Evolutionary conservation across 108 stramenopile genomes (phyloP).

Genomic region (Parietichytrium sp.): DNA sequence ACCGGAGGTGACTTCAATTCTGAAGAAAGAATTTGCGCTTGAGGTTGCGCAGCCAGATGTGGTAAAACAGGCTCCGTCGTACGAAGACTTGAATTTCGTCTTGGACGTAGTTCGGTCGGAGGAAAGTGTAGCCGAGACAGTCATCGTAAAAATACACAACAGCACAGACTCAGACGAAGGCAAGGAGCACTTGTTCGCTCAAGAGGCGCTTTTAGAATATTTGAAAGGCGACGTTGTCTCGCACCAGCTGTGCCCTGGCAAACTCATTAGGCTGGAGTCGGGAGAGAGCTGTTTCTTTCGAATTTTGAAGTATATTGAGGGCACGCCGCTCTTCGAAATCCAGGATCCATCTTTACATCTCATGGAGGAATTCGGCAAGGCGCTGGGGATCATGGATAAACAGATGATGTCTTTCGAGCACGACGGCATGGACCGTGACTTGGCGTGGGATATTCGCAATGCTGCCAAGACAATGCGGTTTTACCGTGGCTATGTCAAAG

Average conservation of each 20-base stretch:
- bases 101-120: neutral
- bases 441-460: conserved; percentile 25
- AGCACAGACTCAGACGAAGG: neutral
- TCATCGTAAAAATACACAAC: conserved; percentile 18
- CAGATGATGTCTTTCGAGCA: neutral
- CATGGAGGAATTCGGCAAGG: neutral
- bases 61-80: neutral
- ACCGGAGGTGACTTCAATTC: too few relatives aligned
- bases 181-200: neutral
- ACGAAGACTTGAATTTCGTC: conserved; percentile 12
- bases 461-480: neutral
- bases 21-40: neutral
- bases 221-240: neutral
- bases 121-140: neutral
- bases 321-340: neutral
- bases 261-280: neutral
- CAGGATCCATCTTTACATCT: neutral
- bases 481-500: neutral
- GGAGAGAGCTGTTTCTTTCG: neutral
- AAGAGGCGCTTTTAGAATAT: neutral
- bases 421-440: neutral
- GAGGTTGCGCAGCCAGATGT: neutral
- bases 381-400: neutral
- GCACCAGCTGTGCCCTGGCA: conserved; percentile 1
- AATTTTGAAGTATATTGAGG: neutral